Evolutionary conservation across 2,329 filamentous ascomycete species (phyloP), one percentile per base, ranked within the genome.

Genomic region (Claviceps monticola): DNA sequence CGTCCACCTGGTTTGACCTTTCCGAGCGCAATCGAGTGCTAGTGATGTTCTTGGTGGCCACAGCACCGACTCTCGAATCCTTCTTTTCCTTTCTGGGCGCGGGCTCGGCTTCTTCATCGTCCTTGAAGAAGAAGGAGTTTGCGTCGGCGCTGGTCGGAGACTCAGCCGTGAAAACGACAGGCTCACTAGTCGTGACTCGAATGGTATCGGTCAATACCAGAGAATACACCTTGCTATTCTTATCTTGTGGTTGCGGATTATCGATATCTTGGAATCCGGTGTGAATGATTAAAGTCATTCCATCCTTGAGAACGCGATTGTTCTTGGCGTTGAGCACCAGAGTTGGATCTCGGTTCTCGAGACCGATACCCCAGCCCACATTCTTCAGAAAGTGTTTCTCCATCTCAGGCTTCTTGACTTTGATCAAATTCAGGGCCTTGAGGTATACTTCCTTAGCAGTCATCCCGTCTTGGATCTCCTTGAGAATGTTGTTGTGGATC

Each of bases 91-190:
- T 94, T 59, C 93, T 94, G n/a, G 88, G 86, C 9, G 86, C 79
- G 36, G 87, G 86, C 66, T 88, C 83, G 56, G 88, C 81, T 58
- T 94, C 87, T 63, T 95, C 88, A 55, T 95, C 89, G 59, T 97
- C 91, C 64, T 95, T 95, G 74, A 98, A 98, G 71, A 96, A 97
- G 74, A 98, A 98, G 0, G 91, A 95, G 41, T 91, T 91, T 4
- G 89, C 89, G 61, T 97, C 93, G 54, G 95, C 80, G 62, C 95
- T 91, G 29, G 87, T 86, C 2, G 90, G 83, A 0, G 91, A 90
- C 64, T 96, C 90, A 54, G 88, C 89, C 17, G 93, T 98, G 70
- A 98, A 97, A 29, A 96, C 82, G 36, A 89, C 84, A 0, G 85
- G 79, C 49, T 95, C 88, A n/a, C 71, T 71, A 5, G 79, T 74